Evolutionary conservation across 495 filamentous ascomycete species (phyloP).

Genomic region (Penicillium pulvis): DNA sequence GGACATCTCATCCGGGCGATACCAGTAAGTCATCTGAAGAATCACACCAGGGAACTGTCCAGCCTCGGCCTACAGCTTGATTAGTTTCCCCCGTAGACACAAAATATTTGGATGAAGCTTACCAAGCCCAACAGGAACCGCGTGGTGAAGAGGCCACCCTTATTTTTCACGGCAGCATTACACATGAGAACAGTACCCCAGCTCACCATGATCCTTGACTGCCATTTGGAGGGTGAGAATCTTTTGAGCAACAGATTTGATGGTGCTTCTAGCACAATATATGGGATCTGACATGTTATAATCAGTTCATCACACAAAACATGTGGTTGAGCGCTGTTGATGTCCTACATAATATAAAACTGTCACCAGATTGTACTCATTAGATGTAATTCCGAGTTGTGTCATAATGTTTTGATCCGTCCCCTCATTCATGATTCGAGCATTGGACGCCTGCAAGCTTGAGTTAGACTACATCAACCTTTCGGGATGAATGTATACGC

Average conservation of each 20-base stretch:
- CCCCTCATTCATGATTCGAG: slow-evolving; percentile 40
- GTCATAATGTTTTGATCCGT: slow-evolving; percentile 45
- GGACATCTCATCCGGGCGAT: slow-evolving; percentile 41
- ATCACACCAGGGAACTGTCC: slow-evolving; percentile 42
- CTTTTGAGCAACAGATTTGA: slow-evolving; percentile 37
- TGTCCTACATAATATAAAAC: slow-evolving; percentile 29
- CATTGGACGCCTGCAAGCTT: slow-evolving; percentile 37
- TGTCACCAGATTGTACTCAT: slow-evolving; percentile 34
- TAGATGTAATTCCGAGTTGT: slow-evolving; percentile 33
- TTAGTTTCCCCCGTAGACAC: background rate
- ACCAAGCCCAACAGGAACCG: slow-evolving; percentile 39
- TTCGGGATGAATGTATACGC: slow-evolving; percentile 10
- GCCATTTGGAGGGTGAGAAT: slow-evolving; percentile 36
- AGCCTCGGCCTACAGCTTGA: slow-evolving; percentile 27
- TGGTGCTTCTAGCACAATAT: slow-evolving; percentile 47
- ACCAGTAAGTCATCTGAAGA: slow-evolving; percentile 40
- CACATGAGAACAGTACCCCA: slow-evolving; percentile 41
- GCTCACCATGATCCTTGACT: slow-evolving; percentile 37
- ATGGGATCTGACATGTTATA: slow-evolving; percentile 35
- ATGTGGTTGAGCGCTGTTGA: no score
- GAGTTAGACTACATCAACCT: background rate
- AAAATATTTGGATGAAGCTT: background rate
- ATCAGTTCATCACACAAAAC: slow-evolving; percentile 13
- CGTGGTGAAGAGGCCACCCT: slow-evolving; percentile 28
- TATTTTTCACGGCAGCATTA: slow-evolving; percentile 37